Evolutionary conservation across 1,284 basidiomycete genomes (phyloP), one percentile per base, ranked within the genome.

Genomic region (Cryptococcus maquisensis): DNA sequence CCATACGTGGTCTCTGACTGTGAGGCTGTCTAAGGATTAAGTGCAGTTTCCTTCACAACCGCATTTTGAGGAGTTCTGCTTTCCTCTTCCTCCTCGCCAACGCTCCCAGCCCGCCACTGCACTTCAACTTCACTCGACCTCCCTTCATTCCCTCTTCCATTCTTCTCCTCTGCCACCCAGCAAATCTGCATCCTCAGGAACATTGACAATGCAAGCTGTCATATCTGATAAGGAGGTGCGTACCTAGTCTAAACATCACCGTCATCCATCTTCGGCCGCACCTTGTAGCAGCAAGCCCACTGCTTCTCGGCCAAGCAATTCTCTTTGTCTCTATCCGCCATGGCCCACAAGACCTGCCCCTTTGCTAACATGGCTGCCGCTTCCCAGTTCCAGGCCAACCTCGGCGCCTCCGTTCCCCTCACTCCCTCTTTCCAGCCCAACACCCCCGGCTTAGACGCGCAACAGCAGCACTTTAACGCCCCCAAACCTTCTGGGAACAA

Each of bases 401-500:
- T 42, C 40, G 50, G 15, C 53, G 48, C 37, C 57, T 23, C 38
- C 43, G 3, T 56, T 4, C 28, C 52, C 23, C 28, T 47, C 40
- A 60, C 62, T 15, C 64, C 64, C 4, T 63, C 60, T 0, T 65
- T 65, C 55, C 45, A 49, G 39, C 60, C 62, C 38, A 65, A 65
- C 52, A 61, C 60, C 4, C 54, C 62, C 10, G 28, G 13, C 7
- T n/a, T 18, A 13, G 47, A 52, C 37, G n/a, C n/a, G n/a, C n/a
- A n/a, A n/a, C n/a, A n/a, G n/a, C n/a, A n/a, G n/a, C n/a, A n/a
- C n/a, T n/a, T n/a, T n/a, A 20, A 42, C 13, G 43, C 47, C 10
- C 21, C 51, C 2, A 21, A 38, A 18, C 42, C 53, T 8, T 35
- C 36, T 8, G 35, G 21, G 15, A 51, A 44, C 28, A 32, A 32